phyloP scores from a whole-genome alignment of 2,329 filamentous ascomycete genomes.

The Aspergillus sp. region DNA sequence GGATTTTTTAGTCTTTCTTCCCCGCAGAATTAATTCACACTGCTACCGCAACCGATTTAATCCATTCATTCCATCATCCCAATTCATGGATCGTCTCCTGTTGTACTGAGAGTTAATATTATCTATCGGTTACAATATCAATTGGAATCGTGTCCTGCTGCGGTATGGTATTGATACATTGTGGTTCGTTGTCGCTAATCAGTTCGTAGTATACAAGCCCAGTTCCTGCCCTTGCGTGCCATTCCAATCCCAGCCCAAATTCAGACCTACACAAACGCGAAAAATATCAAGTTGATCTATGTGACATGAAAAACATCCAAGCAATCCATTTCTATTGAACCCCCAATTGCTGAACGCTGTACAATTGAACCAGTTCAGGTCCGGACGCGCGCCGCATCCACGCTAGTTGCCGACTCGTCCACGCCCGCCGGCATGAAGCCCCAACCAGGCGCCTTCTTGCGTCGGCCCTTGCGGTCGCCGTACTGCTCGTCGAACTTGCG shows the following conservation, averaged over 20 bases:
- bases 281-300: conserved; percentile 9
- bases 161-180: conserved; percentile 29
- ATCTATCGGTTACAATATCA: not conserved
- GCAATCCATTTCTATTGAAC: conserved; percentile 2
- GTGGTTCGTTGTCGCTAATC: conserved; percentile 31
- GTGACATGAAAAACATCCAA: conserved; percentile 1
- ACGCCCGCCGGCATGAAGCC: conserved; percentile 50
- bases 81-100: not conserved
- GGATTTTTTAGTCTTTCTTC: not conserved
- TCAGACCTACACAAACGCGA: conserved; percentile 4
- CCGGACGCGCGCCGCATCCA: conserved; percentile 46
- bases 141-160: not conserved
- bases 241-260: conserved; percentile 8
- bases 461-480: conserved; percentile 72
- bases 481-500: conserved; percentile 95
- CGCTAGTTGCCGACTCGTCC: conserved; percentile 29
- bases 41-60: not conserved
- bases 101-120: no score
- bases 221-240: not conserved
- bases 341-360: not conserved
- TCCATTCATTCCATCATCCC: not conserved
- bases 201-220: conserved; percentile 25
- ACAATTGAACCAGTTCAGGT: conserved; percentile 27
- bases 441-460: conserved; percentile 58
- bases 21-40: not conserved